Evolutionary conservation across 176 grass and related monocot genomes (phyloP).

Genomic region (Luzula sylvatica): DNA sequence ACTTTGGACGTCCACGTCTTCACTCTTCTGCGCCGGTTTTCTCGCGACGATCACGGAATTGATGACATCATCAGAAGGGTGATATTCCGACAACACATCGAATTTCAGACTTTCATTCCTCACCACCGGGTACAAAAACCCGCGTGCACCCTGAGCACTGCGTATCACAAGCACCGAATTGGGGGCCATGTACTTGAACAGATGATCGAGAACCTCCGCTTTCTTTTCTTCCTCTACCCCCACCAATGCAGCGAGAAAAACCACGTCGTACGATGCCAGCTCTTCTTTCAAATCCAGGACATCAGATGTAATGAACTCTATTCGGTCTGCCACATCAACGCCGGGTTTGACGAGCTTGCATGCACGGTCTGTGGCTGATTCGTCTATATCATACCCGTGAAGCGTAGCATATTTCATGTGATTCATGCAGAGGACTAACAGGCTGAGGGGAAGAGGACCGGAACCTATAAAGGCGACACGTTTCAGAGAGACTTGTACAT

Average conservation of each 20-base stretch:
- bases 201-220: constrained; percentile 37
- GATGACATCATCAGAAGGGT: constrained; percentile 78
- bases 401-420: constrained; percentile 17
- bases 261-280: constrained; percentile 44
- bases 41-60: constrained; percentile 93
- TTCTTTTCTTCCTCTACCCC: constrained; percentile 58
- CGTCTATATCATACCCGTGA: constrained; percentile 22
- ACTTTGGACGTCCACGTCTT: neutral
- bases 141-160: constrained; percentile 67
- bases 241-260: constrained; percentile 75
- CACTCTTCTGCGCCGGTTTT: constrained; percentile 17
- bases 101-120: constrained; percentile 38
- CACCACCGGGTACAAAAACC: constrained; percentile 74
- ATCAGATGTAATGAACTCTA: constrained; percentile 63
- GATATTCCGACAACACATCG: constrained; percentile 50
- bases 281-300: constrained; percentile 24
- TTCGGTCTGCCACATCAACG: constrained; percentile 23
- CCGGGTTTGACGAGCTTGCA: constrained; percentile 41
- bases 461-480: constrained; percentile 18
- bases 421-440: constrained; percentile 14
- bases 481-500: constrained; percentile 16
- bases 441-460: constrained; percentile 13
- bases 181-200: constrained; percentile 46
- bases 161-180: constrained; percentile 64
- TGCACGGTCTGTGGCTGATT: constrained; percentile 40